phyloP scores from a whole-genome alignment of 345 rosid species.

The Citrus hindsii region DNA sequence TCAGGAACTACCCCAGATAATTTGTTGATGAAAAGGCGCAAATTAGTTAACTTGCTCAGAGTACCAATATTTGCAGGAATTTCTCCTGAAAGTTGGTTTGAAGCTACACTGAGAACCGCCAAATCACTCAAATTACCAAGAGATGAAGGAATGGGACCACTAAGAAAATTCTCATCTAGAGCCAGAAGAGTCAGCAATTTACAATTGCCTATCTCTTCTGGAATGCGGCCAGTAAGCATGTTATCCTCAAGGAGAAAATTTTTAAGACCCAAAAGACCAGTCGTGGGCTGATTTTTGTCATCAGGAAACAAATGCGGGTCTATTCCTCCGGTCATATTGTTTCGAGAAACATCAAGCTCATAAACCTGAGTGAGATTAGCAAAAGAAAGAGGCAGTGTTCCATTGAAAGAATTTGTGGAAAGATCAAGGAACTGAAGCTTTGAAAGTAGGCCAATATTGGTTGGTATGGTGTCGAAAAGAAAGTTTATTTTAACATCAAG shows the following conservation, averaged over 20 bases:
- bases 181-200: background rate
- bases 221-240: constrained; percentile 12
- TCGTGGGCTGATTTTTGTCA: background rate
- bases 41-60: constrained; percentile 17
- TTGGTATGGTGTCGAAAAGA: constrained; percentile 22
- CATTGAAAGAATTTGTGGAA: constrained; percentile 14
- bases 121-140: constrained; percentile 20
- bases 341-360: constrained; percentile 27
- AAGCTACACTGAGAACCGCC: background rate
- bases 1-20: constrained; percentile 25
- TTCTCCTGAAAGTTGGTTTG: constrained; percentile 19
- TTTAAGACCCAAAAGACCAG: background rate
- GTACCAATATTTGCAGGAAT: constrained; percentile 11
- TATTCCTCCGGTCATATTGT: constrained; percentile 8
- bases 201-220: constrained; percentile 9
- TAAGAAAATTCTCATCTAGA: constrained; percentile 5
- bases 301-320: constrained; percentile 7
- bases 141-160: constrained; percentile 9
- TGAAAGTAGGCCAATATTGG: constrained; percentile 19
- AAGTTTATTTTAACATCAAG: constrained; percentile 18
- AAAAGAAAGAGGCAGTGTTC: constrained; percentile 22
- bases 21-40: constrained; percentile 11
- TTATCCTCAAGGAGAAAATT: constrained; percentile 4
- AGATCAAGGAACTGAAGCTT: constrained; percentile 24
- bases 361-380: constrained; percentile 25